A percentile compares a stretch with the other conserved stretches of the same genome.
Evolutionary conservation across 2,329 filamentous ascomycete species (phyloP).

Genomic region (Penicillium hesseltinei): DNA sequence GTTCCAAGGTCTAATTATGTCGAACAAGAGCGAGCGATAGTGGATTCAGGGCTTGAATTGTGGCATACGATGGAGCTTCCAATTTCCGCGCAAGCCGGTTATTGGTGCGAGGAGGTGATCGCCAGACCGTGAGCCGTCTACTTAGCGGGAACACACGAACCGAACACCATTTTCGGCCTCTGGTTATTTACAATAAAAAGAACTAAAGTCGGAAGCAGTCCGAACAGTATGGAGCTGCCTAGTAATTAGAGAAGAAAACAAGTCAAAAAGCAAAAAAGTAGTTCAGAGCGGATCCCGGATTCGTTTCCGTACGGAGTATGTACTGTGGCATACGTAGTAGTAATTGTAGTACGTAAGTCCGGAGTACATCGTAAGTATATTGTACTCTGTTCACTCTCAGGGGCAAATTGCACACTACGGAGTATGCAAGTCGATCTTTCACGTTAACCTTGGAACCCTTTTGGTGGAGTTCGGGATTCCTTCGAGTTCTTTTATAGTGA

Average conservation of each 20-base stretch:
- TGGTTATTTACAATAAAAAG: constrained; percentile 1
- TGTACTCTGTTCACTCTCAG: constrained; percentile 3
- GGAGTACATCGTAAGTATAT: too few relatives aligned
- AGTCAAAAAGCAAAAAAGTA: neutral
- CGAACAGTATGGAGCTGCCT: neutral
- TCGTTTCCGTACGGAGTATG: neutral
- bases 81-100: constrained; percentile 19
- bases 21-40: neutral
- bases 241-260: neutral
- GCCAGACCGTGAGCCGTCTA: constrained; percentile 18
- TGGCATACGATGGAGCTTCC: constrained; percentile 19
- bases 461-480: neutral
- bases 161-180: constrained; percentile 11
- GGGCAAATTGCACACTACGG: constrained; percentile 13
- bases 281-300: constrained; percentile 2
- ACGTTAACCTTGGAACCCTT: neutral
- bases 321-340: neutral
- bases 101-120: constrained; percentile 26
- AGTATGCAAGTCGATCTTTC: constrained; percentile 3
- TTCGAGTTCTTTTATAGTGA: neutral
- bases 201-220: constrained; percentile 2
- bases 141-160: constrained; percentile 18
- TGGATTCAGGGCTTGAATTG: constrained; percentile 8
- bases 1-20: neutral
- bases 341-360: too few relatives aligned